A percentile compares a stretch with the other conserved stretches of the same genome.
Conservation (phyloP, 306 rosid species). For the Prunus davidiana region DNA sequence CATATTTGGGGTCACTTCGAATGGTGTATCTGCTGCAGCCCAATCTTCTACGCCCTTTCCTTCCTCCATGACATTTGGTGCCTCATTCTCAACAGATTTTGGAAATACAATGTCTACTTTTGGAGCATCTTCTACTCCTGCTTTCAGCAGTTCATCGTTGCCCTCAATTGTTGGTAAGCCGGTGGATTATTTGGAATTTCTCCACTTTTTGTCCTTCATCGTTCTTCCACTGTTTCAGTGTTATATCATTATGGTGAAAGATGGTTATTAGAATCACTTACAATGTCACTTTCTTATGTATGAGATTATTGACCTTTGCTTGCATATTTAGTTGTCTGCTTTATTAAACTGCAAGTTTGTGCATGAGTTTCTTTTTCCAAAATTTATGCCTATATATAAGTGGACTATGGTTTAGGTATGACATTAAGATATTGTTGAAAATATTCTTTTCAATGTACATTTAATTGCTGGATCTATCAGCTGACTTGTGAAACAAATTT, state of each 20-base stretch:
- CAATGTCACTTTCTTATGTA: background rate
- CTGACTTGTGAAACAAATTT: background rate
- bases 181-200: background rate
- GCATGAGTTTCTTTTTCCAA: constrained; percentile 16
- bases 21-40: constrained; percentile 80
- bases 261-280: background rate
- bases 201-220: background rate
- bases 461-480: background rate
- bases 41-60: constrained; percentile 73
- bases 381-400: background rate
- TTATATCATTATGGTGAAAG: background rate
- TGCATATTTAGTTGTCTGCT: constrained; percentile 5
- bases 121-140: constrained; percentile 70
- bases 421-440: background rate
- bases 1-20: constrained; percentile 61
- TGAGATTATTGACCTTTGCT: background rate
- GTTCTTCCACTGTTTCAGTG: background rate
- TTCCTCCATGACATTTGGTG: constrained; percentile 48
- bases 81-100: constrained; percentile 69
- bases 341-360: constrained; percentile 28
- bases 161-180: constrained; percentile 46
- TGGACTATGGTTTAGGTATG: background rate
- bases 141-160: constrained; percentile 53
- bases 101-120: constrained; percentile 61
- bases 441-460: background rate